A percentile compares a stretch with the other conserved stretches of the same genome.
Evolutionary conservation across 495 filamentous ascomycete species (phyloP).

Genomic region (Hypoxylon fuscum): DNA sequence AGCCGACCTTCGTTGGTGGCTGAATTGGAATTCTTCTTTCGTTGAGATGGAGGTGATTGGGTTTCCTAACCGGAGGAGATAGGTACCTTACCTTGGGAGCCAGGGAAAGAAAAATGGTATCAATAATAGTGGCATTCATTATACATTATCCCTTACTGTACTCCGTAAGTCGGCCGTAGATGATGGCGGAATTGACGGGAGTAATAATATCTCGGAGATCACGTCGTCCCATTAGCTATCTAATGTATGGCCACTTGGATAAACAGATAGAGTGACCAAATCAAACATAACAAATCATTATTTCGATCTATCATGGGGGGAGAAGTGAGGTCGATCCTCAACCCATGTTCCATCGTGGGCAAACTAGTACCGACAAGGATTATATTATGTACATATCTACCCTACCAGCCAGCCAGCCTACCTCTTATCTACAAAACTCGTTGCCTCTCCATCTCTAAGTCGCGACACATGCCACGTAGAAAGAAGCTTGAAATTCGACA

Average conservation of each 20-base stretch:
- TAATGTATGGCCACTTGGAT: background rate
- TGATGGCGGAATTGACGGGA: constrained; percentile 12
- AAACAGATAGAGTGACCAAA: background rate
- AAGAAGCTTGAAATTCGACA: background rate
- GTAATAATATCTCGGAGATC: constrained; percentile 14
- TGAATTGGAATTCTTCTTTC: no score
- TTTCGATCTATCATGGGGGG: constrained; percentile 21
- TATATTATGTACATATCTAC: constrained; percentile 1
- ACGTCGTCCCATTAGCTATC: background rate
- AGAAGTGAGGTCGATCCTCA: constrained; percentile 12
- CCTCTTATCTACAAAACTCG: background rate
- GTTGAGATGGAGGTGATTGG: no score
- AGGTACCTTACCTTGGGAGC: no score
- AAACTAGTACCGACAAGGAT: constrained; percentile 9
- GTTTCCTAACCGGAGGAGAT: no score
- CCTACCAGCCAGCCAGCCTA: background rate
- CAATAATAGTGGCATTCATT: constrained; percentile 1
- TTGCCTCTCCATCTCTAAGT: background rate
- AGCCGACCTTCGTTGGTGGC: no score
- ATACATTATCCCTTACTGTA: constrained; percentile 34
- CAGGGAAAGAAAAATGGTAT: background rate
- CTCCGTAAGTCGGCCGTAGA: constrained; percentile 1
- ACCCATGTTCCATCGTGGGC: constrained; percentile 11
- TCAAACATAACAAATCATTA: constrained; percentile 15
- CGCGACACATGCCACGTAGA: background rate